Evolutionary conservation across 768 basidiomycete species (phyloP).

Genomic region (Leccinum broughii): DNA sequence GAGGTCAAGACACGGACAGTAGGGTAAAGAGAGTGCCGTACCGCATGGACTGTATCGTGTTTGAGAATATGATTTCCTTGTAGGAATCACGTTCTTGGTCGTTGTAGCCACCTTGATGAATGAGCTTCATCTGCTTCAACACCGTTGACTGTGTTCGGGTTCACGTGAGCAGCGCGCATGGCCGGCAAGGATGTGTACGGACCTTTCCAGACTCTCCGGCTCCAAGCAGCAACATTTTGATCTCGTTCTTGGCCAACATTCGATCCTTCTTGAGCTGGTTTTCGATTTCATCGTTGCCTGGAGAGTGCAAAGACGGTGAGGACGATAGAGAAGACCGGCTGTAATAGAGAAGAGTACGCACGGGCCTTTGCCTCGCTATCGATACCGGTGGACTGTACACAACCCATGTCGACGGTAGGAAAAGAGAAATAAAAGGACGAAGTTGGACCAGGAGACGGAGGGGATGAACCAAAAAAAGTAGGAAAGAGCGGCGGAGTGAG

Average conservation of each 20-base stretch:
- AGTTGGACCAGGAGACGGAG: constrained; percentile 6
- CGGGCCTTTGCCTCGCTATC: constrained; percentile 85
- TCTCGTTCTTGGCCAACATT: constrained; percentile 89
- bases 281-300: constrained; percentile 94
- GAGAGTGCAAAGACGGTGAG: neutral
- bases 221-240: constrained; percentile 94
- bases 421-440: constrained; percentile 6
- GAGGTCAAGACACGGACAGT: neutral
- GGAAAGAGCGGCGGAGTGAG: constrained; percentile 26
- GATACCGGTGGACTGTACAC: constrained; percentile 65
- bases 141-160: constrained; percentile 66
- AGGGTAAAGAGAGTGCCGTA: constrained; percentile 34
- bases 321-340: neutral
- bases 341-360: constrained; percentile 40
- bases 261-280: constrained; percentile 87
- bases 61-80: constrained; percentile 94
- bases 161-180: constrained; percentile 1
- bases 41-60: constrained; percentile 96
- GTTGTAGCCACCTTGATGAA: constrained; percentile 89
- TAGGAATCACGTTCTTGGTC: constrained; percentile 88
- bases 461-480: constrained; percentile 13
- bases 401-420: constrained; percentile 55
- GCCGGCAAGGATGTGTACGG: constrained; percentile 15
- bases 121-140: constrained; percentile 97
- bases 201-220: constrained; percentile 98